Percentiles rank a stretch among this genome's conserved stretches.
These are phyloP conservation scores for Candolleomyces aberdarensis DNA, from an alignment of 768 basidiomycete species.

Conservation along the genomic window DNA sequence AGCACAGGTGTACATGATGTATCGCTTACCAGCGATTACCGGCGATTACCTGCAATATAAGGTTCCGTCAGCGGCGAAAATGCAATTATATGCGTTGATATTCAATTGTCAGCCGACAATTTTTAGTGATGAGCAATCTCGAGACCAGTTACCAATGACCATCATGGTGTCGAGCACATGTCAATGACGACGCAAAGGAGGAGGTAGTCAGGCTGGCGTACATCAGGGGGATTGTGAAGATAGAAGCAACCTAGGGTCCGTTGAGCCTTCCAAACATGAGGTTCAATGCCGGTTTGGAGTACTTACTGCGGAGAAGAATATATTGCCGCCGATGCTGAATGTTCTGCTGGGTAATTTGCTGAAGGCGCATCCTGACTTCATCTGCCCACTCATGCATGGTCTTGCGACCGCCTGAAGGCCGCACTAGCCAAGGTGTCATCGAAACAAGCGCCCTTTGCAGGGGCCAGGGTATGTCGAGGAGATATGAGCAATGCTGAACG, in stretches of 20 bases:
- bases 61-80: too few species aligned
- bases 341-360: constrained; percentile 35
- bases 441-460: not conserved
- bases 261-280: not conserved
- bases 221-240: constrained; percentile 59
- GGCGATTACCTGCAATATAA: too few species aligned
- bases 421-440: not conserved
- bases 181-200: not conserved
- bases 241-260: constrained; percentile 31
- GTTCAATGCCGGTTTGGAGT: not conserved
- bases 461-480: not conserved
- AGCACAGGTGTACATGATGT: too few species aligned
- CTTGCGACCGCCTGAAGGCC: not conserved
- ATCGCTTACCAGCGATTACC: too few species aligned
- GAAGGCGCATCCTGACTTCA: constrained; percentile 40
- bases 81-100: too few species aligned
- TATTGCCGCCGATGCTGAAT: constrained; percentile 47
- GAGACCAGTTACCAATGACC: constrained; percentile 71
- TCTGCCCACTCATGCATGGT: not conserved
- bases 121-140: constrained; percentile 56
- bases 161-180: constrained; percentile 35
- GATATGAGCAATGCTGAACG: too few species aligned
- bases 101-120: too few species aligned
- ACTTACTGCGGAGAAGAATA: constrained; percentile 54
- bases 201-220: constrained; percentile 19